phyloP scores from a whole-genome alignment of 2,329 filamentous ascomycete species.

The Trichoderma polysporum region DNA sequence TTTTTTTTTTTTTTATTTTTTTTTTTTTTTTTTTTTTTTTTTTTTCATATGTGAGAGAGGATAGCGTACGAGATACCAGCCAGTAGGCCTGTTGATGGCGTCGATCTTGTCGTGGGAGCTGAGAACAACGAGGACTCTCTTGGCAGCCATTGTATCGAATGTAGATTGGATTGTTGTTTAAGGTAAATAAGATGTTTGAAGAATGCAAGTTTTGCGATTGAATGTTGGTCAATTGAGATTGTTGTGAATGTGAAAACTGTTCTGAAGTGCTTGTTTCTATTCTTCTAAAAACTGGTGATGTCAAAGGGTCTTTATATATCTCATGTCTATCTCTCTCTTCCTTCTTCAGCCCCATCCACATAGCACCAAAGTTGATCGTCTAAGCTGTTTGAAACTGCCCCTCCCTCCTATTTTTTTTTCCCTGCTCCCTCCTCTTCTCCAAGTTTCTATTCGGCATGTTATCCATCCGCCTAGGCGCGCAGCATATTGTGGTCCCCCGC shows the following conservation, averaged over 20 bases:
- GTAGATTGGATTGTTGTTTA: background rate
- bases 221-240: background rate
- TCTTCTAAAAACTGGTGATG: background rate
- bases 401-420: background rate
- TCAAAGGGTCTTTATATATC: background rate
- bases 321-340: background rate
- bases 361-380: no score
- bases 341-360: background rate
- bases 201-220: background rate
- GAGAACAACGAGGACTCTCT: conserved; percentile 69
- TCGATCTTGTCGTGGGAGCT: conserved; percentile 58
- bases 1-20: no score
- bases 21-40: no score
- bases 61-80: conserved; percentile 65
- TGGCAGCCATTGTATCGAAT: conserved; percentile 29
- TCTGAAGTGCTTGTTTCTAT: background rate
- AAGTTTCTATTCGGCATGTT: background rate
- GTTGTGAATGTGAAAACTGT: background rate
- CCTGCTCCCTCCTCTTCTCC: background rate
- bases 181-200: background rate
- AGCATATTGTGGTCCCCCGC: background rate
- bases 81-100: conserved; percentile 55
- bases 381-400: background rate
- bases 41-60: background rate
- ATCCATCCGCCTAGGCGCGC: background rate